Base-by-base conservation (phyloP, 2,329 filamentous ascomycete species). In the Pseudocercospora fuligena region DNA sequence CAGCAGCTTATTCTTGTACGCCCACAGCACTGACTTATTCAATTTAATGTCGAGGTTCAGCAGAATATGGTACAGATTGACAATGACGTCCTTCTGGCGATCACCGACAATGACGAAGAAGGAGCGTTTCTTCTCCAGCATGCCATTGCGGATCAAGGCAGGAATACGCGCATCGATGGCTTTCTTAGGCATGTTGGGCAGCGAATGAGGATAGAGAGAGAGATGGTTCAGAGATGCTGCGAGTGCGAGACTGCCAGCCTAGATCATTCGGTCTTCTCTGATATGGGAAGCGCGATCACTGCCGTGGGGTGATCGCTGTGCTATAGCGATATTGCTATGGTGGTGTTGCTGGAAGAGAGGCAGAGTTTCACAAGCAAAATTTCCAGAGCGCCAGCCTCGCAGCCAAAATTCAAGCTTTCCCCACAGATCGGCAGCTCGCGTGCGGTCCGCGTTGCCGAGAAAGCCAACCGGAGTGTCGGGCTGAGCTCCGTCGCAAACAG, bases 91-190 rank as follows among this genome's bases (percentile, higher is more conserved):
- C 80, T 99, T 99, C 72, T 93, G 89, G 66, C 89, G 89, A 80
- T 99, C 93, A 76, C 95, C 95, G 54, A 99, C 94, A 25, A 99
- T 90, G 65, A 99, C 92, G 81, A 99, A 96, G 84, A 99, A 97
- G 83, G 92, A 97, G 80, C 95, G 89, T 84, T 98, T 98, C 87
- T 97, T 97, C 80, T 97, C 93, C 80, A 92, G 92, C 69, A 94
- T 85, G 72, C 92, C 91, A 91, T 97, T 97, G 79, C 90, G 89
- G 77, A 97, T 94, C 74, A 97, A 89, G 80, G 93, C 90, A 67
- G 91, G 92, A 75, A 97, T 97, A 80, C 93, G 92, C 82, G 92
- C 91, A 81, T 97, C 93, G 77, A 82, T 80, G 43, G 79, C 80
- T 78, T 89, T 89, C 77, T 87, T 87, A 78, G 85, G 82, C 87